phyloP scores from a whole-genome alignment of 805 yeast genomes.

The Cyberlindnera euphorbiae region DNA sequence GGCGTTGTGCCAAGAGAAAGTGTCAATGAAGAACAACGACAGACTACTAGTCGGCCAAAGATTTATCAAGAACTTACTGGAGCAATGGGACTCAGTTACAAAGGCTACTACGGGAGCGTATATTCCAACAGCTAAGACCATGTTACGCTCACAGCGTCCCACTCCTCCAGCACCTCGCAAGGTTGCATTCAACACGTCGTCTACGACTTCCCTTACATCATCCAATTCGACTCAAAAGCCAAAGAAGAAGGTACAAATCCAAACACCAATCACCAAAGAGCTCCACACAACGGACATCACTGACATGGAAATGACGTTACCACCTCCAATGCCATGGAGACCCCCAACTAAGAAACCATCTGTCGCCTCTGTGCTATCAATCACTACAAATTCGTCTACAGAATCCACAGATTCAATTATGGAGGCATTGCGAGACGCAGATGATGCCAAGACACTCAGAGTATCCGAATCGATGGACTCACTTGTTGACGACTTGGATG shows the following conservation, averaged over 20 bases:
- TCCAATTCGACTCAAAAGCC: not conserved
- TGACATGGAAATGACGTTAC: constrained; percentile 11
- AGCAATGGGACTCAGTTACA: constrained; percentile 36
- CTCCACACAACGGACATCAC: constrained; percentile 2
- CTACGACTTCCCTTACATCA: not conserved
- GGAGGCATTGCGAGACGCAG: not conserved
- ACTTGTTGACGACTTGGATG: not conserved
- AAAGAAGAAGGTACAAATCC: constrained; percentile 7
- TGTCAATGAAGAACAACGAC: constrained; percentile 40
- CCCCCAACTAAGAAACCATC: constrained; percentile 1
- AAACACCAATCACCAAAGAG: not conserved
- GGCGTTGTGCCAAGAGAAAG: constrained; percentile 49
- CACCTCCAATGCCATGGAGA: constrained; percentile 7
- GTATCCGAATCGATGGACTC: constrained; percentile 3
- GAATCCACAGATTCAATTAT: constrained; percentile 3
- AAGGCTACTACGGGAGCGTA: constrained; percentile 1
- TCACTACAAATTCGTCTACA: constrained; percentile 3
- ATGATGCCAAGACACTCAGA: not conserved
- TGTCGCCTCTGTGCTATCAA: constrained; percentile 3
- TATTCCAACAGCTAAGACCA: not conserved
- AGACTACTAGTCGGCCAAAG: constrained; percentile 47
- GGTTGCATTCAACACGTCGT: constrained; percentile 15
- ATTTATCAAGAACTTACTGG: constrained; percentile 48
- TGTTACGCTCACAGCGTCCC: constrained; percentile 2
- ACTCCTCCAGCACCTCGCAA: constrained; percentile 10